A percentile compares a stretch with the other conserved stretches of the same genome.
phyloP scores from a whole-genome alignment of 2,329 filamentous ascomycete species.

The Alternaria sp. region DNA sequence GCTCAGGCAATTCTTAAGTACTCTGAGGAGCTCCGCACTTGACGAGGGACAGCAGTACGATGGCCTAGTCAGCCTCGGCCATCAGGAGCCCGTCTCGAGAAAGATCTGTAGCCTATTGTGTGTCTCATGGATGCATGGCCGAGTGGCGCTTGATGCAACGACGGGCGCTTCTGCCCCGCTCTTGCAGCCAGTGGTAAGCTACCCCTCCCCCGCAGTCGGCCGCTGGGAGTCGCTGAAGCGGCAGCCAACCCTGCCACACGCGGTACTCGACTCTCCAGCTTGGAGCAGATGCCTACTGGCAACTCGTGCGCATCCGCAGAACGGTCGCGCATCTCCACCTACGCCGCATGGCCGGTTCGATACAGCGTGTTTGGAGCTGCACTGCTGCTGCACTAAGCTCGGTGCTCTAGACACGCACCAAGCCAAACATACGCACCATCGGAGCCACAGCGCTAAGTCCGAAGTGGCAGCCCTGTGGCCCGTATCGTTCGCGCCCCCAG shows the following conservation, averaged over 20 bases:
- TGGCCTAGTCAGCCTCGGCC: slow-evolving; percentile 43
- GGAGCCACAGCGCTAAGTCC: slow-evolving; percentile 33
- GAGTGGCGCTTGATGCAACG: slow-evolving; percentile 37
- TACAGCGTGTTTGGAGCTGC: slow-evolving; percentile 5
- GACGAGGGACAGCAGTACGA: slow-evolving; percentile 24
- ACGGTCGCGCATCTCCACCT: neutral
- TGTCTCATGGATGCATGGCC: slow-evolving; percentile 17
- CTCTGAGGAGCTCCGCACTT: slow-evolving; percentile 24
- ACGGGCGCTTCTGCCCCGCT: slow-evolving; percentile 42
- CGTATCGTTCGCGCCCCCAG: slow-evolving; percentile 15
- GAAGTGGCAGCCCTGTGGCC: slow-evolving; percentile 30
- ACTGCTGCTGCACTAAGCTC: slow-evolving; percentile 13
- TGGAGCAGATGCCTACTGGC: slow-evolving; percentile 23
- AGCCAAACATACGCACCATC: slow-evolving; percentile 19
- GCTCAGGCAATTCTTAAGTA: slow-evolving; percentile 44
- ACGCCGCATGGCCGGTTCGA: slow-evolving; percentile 4
- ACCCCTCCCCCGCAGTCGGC: slow-evolving; percentile 48
- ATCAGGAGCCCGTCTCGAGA: slow-evolving; percentile 40
- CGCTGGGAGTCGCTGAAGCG: slow-evolving; percentile 21
- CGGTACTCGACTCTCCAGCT: slow-evolving; percentile 21
- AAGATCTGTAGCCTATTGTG: slow-evolving; percentile 34
- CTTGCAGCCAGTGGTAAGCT: slow-evolving; percentile 35
- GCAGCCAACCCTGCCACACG: slow-evolving; percentile 27
- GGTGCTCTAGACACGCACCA: slow-evolving; percentile 18
- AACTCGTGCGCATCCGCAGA: slow-evolving; percentile 10